A percentile compares a stretch with the other conserved stretches of the same genome.
phyloP scores from a whole-genome alignment of 2,329 filamentous ascomycete species.

The Alternaria gansuensis region DNA sequence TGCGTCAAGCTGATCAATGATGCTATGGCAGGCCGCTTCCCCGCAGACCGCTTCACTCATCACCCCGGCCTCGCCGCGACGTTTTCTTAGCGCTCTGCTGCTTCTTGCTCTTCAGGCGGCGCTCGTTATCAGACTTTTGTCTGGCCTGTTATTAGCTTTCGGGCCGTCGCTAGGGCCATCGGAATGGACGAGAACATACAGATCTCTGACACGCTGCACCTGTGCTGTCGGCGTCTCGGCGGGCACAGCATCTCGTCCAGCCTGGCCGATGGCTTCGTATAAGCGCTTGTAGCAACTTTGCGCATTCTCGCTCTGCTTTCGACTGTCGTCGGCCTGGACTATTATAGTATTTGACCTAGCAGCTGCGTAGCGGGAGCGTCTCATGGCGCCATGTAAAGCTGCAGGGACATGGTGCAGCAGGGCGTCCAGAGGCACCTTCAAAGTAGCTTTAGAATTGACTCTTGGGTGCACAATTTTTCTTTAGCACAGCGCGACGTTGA shows the following conservation, averaged over 20 bases:
- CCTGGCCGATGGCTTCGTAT: slow-evolving; percentile 62
- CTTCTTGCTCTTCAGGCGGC: slow-evolving; percentile 67
- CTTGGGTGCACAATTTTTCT: slow-evolving; percentile 62
- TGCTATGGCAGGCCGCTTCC: slow-evolving; percentile 20
- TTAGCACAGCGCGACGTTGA: slow-evolving; percentile 35
- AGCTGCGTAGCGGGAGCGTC: slow-evolving; percentile 64
- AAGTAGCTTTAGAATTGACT: slow-evolving; percentile 73
- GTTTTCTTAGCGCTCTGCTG: slow-evolving; percentile 69
- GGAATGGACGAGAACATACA: slow-evolving; percentile 60
- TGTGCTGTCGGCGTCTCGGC: slow-evolving; percentile 69
- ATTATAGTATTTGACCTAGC: slow-evolving; percentile 63
- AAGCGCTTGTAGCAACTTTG: slow-evolving; percentile 67
- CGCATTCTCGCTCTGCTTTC: slow-evolving; percentile 69
- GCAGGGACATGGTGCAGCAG: slow-evolving; percentile 64
- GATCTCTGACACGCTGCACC: slow-evolving; percentile 61
- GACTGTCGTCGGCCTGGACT: slow-evolving; percentile 70
- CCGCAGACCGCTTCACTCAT: slow-evolving; percentile 41
- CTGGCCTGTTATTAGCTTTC: slow-evolving; percentile 49
- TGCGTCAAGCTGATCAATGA: slow-evolving; percentile 12
- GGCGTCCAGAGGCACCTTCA: slow-evolving; percentile 63
- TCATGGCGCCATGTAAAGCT: slow-evolving; percentile 62
- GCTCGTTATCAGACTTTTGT: slow-evolving; percentile 66
- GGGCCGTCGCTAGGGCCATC: slow-evolving; percentile 26
- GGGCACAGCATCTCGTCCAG: slow-evolving; percentile 62
- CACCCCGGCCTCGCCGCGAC: slow-evolving; percentile 56